Evolutionary conservation across 1,284 basidiomycete genomes (phyloP).

Genomic region (Trichosporon sp.): DNA sequence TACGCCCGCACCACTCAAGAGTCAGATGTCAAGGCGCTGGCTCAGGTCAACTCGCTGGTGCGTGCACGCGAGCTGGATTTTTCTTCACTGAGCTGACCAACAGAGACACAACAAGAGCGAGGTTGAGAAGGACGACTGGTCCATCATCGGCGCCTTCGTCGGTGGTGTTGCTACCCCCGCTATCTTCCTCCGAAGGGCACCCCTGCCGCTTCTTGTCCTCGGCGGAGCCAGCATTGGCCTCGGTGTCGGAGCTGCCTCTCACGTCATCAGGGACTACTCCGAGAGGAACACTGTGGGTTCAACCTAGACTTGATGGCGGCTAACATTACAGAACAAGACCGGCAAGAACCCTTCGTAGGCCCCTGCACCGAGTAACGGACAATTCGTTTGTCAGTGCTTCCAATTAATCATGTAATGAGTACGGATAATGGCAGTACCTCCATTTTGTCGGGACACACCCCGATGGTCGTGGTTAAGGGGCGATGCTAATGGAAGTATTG

Average conservation of each 20-base stretch:
- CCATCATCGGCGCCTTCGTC: conserved; percentile 51
- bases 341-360: conserved; percentile 2
- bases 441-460: too few species aligned
- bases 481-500: background rate
- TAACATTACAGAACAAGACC: background rate
- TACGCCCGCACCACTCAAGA: conserved; percentile 39
- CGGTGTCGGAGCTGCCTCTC: conserved; percentile 39
- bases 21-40: conserved; percentile 39
- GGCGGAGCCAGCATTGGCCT: conserved; percentile 54
- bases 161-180: conserved; percentile 49
- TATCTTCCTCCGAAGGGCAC: conserved; percentile 50
- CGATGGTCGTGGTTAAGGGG: too few species aligned
- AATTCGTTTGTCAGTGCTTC: background rate
- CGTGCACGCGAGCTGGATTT: conserved; percentile 28
- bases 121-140: conserved; percentile 53
- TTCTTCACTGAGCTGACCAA: background rate
- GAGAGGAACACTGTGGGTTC: conserved; percentile 3
- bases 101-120: conserved; percentile 44
- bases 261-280: conserved; percentile 5
- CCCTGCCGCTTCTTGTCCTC: conserved; percentile 40
- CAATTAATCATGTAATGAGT: background rate
- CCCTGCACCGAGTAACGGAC: background rate
- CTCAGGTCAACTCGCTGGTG: conserved; percentile 46
- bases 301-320: too few species aligned
- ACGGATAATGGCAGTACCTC: background rate